Base-by-base conservation (phyloP, 495 filamentous ascomycete genomes). In the Viridothelium virens region DNA sequence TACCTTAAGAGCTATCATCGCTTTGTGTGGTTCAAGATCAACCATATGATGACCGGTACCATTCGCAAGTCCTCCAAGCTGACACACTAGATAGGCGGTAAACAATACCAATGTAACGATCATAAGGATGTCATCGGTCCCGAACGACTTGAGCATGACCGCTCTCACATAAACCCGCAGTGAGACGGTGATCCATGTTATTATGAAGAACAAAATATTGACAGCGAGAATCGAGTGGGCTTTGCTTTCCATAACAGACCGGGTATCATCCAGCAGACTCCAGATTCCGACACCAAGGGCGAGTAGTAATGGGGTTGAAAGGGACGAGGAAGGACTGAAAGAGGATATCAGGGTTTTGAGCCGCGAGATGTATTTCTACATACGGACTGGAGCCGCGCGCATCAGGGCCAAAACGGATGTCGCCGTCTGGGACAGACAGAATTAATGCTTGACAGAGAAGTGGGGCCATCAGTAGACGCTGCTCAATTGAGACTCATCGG, bases 11-110 rank as follows among this genome's bases (percentile, higher is more conserved):
- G 66, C 53, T 31, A 63, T 7, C 61, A 59, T 10, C 39, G 63
- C 56, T 44, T 65, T 3, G 61, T 63, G 2, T 53, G 68, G 68
- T 38, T 66, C 14, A 37, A 72, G 61, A 18, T 68, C 56, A 16
- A 61, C 16, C 46, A 68, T n/a, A 41, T 65, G 62, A 16, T 53
- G 63, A 2, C 66, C 66, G 34, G 63, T 68, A 1, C 66, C 66
- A 59, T 68, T 59, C 36, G 25, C 36, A 2, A 61, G 36, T 25
- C 66, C 66, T 9, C 47, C 63, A 6, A 68, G n/a, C 38, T 68
- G 66, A 46, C 66, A 65, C 25, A 46, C 31, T 10, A 68, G 38
- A 53, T 68, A 68, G 36, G 61, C 33, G n/a, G 66, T 65, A 63
- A 65, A 68, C 7, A 68, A n/a, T 31, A 68, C 2, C 34, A 65